Evolutionary conservation across 1,139 yeast genomes (phyloP), one percentile per base, ranked within the genome.

Genomic region (Starmera stellimalicola): DNA sequence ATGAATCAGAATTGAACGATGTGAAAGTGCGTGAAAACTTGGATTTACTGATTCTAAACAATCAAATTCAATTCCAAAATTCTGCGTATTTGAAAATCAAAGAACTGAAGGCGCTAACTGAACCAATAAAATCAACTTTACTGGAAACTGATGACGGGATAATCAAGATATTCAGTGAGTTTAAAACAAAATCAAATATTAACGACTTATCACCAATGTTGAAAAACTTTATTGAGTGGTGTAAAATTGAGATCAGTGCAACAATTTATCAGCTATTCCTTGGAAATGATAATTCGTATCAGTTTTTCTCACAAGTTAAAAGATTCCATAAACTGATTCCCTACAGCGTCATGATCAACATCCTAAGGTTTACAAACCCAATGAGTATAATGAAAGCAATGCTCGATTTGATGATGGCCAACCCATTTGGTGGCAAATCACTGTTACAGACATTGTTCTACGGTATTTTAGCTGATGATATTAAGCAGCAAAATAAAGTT

Each of bases 301-400:
- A 82, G 44, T 61, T 82, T 49, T 73, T 80, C 43, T 66, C 70
- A 7, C 85, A 83, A 50, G 63, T 82, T 20, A 71, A 71, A 39
- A 71, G 77, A 39, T 60, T 88, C 32, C 95, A 88, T 55, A 58
- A 67, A 23, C 51, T 83, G 39, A 73, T 87, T 58, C 97, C 96
- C 0, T 87, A 87, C 52, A 62, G 70, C 1, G 52, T 87, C 31
- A 71, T 87, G 54, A 77, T 78, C 33, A 84, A 84, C 14, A 78
- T 88, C 22, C 57, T 88, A 44, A 68, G 75, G 47, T 77, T 78
- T 43, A 83, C 96, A 2, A 88, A 88, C 50, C 97, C 97, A 4
- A 74, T 85, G 57, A 73, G 81, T 33, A 76, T 88, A 26, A 73
- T 84, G 60, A 80, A 87, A 37, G 75, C 81, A 18, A 60, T 87